Base-by-base conservation (phyloP, 2,329 filamentous ascomycete genomes). In the Monosporascus sp. region DNA sequence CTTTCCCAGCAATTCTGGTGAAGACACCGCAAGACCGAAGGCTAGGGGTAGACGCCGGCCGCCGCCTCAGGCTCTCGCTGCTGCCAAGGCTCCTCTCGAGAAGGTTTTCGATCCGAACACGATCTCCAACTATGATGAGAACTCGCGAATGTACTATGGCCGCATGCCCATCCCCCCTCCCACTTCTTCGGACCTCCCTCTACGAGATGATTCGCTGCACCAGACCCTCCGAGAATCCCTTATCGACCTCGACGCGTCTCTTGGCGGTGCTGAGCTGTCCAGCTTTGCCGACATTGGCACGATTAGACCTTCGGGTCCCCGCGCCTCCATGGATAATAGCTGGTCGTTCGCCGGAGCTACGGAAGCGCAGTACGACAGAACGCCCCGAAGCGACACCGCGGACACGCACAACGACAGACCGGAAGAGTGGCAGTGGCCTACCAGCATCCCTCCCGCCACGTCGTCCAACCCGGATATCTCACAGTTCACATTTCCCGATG, bases 21-120 rank as follows among this genome's bases (percentile, higher is more conserved):
- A 80, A 57, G 77, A 78, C 11, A 77, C 79, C 3, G 75, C 75
- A n/a, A 77, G 77, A 9, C 72, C 73, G 20, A 82, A 82, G 63
- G 70, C 71, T 15, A 82, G 82, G 61, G 68, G 73, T 14, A 70
- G 79, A 14, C 76, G 83, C 18, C 73, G 79, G 50, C 78, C 80
- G 18, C 82, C 82, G 0, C 82, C 83, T 3, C 79, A 83, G 48
- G 76, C 78, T 25, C 70, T 86, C 6, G 78, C 81, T 2, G 78
- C 79, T 1, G 70, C 83, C 56, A 81, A 78, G 57, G 81, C 75
- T 9, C 83, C 83, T 0, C 67, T 87, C 4, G 83, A 86, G 58
- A 86, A 85, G 57, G 72, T 87, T 0, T 87, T 87, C 62, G 83
- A 87, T 54, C 82, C 82, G 5, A 83, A 86, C 62, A 86, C 83